phyloP scores from a whole-genome alignment of 2,329 filamentous ascomycete species.

The Salinomyces thailandicus region DNA sequence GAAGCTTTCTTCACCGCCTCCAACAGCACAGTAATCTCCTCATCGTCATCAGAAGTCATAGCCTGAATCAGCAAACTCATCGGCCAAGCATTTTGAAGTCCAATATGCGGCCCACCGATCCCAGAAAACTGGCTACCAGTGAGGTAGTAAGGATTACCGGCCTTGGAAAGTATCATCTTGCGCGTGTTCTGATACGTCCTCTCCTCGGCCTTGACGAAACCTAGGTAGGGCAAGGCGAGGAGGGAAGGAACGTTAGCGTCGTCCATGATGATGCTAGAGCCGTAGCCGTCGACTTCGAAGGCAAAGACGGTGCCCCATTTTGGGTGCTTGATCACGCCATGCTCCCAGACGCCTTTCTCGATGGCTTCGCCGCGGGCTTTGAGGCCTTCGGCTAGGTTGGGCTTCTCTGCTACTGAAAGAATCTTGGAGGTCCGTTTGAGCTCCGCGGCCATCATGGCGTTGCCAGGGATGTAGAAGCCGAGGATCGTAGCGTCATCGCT shows the following conservation, averaged over 20 bases:
- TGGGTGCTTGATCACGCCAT: constrained; percentile 68
- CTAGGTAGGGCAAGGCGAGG: constrained; percentile 66
- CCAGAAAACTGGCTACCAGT: constrained; percentile 67
- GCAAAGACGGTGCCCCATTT: constrained; percentile 72
- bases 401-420: constrained; percentile 51
- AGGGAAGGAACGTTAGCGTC: constrained; percentile 80
- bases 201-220: constrained; percentile 57
- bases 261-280: constrained; percentile 74
- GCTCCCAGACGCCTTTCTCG: constrained; percentile 66
- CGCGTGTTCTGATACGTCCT: constrained; percentile 78
- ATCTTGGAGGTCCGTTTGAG: constrained; percentile 62
- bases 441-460: constrained; percentile 92
- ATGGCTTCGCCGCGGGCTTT: constrained; percentile 54
- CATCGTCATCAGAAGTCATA: constrained; percentile 74
- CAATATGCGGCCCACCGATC: constrained; percentile 78
- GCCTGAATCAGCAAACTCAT: constrained; percentile 90
- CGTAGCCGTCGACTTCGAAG: constrained; percentile 81
- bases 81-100: constrained; percentile 85
- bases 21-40: constrained; percentile 67
- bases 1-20: constrained; percentile 65
- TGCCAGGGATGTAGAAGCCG: constrained; percentile 88
- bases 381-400: constrained; percentile 39
- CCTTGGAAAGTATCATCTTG: constrained; percentile 63
- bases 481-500: constrained; percentile 92
- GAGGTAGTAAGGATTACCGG: constrained; percentile 82